These are phyloP conservation scores for Scytalidium lignicola DNA, from an alignment of 2,329 filamentous ascomycete genomes.

Conservation along the genomic window DNA sequence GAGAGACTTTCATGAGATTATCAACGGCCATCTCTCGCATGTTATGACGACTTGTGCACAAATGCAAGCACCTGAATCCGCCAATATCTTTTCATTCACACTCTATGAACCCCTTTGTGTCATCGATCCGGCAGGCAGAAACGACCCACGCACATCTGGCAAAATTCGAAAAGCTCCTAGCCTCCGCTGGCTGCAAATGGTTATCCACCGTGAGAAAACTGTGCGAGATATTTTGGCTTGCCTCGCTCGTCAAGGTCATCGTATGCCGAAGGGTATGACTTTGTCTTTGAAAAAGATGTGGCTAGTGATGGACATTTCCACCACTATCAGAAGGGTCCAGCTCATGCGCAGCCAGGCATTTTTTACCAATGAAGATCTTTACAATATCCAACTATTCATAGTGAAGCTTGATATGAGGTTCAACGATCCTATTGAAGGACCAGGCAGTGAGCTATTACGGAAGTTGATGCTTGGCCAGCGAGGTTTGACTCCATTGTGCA, in stretches of 20 bases:
- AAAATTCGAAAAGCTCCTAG: conserved; percentile 51
- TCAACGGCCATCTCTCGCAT: conserved; percentile 55
- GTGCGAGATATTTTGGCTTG: conserved; percentile 58
- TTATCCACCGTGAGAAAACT: conserved; percentile 51
- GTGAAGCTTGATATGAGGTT: conserved; percentile 69
- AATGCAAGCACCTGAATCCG: conserved; percentile 49
- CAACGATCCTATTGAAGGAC: conserved; percentile 55
- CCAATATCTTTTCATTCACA: conserved; percentile 54
- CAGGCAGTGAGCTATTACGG: conserved; percentile 44
- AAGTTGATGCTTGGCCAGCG: conserved; percentile 57
- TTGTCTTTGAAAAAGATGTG: conserved; percentile 60
- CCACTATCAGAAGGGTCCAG: conserved; percentile 47
- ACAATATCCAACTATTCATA: conserved; percentile 58
- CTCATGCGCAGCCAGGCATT: conserved; percentile 47
- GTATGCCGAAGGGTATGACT: conserved; percentile 44
- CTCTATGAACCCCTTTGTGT: conserved; percentile 54
- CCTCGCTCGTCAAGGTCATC: conserved; percentile 53
- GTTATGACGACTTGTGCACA: conserved; percentile 52
- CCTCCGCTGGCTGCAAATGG: conserved; percentile 64
- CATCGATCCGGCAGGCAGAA: conserved; percentile 51
- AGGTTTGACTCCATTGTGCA: conserved; percentile 50
- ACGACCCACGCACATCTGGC: conserved; percentile 12
- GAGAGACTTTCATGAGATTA: conserved; percentile 53
- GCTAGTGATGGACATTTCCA: conserved; percentile 64
- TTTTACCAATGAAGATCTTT: conserved; percentile 57